phyloP scores from a whole-genome alignment of 1,139 yeast genomes.

The Pichia kudriavzevii region DNA sequence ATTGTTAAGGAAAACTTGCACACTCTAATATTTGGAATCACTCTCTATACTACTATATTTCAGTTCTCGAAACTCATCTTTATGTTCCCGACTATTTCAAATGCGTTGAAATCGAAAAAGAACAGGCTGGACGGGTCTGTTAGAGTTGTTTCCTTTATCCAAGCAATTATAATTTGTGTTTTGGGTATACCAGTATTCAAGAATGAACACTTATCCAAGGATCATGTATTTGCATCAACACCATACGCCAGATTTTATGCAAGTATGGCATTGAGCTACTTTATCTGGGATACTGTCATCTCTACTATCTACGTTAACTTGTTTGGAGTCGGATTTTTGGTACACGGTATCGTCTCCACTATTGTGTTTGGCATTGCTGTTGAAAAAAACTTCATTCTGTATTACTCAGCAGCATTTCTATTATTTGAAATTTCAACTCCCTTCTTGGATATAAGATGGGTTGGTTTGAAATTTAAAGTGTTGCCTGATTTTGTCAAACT shows the following conservation, averaged over 20 bases:
- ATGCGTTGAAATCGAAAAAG: slow-evolving; percentile 38
- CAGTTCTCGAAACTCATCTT: slow-evolving; percentile 39
- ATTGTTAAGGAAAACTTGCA: slow-evolving; percentile 27
- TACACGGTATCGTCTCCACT: slow-evolving; percentile 82
- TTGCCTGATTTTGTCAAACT: slow-evolving; percentile 43
- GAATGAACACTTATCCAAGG: slow-evolving; percentile 42
- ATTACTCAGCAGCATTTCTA: slow-evolving; percentile 79
- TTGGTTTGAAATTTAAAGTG: slow-evolving; percentile 65
- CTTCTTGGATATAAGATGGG: slow-evolving; percentile 87
- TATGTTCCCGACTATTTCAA: slow-evolving; percentile 24
- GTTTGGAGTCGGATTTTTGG: slow-evolving; percentile 76
- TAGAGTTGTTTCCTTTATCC: slow-evolving; percentile 84
- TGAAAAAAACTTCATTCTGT: slow-evolving; percentile 62
- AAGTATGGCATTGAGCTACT: slow-evolving; percentile 75
- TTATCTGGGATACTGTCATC: slow-evolving; percentile 80
- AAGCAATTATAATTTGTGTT: slow-evolving; percentile 52
- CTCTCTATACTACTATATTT: slow-evolving; percentile 35
- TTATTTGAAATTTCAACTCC: slow-evolving; percentile 91
- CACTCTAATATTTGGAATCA: slow-evolving; percentile 30
- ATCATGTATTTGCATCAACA: slow-evolving; percentile 58
- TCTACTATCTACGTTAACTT: slow-evolving; percentile 52
- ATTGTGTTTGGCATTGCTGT: slow-evolving; percentile 59
- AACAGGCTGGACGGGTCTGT: slow-evolving; percentile 70
- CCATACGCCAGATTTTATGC: slow-evolving; percentile 70
- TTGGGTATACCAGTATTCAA: slow-evolving; percentile 54